Evolutionary conservation across 345 rosid species (phyloP).

Genomic region (Passiflora organensis): DNA sequence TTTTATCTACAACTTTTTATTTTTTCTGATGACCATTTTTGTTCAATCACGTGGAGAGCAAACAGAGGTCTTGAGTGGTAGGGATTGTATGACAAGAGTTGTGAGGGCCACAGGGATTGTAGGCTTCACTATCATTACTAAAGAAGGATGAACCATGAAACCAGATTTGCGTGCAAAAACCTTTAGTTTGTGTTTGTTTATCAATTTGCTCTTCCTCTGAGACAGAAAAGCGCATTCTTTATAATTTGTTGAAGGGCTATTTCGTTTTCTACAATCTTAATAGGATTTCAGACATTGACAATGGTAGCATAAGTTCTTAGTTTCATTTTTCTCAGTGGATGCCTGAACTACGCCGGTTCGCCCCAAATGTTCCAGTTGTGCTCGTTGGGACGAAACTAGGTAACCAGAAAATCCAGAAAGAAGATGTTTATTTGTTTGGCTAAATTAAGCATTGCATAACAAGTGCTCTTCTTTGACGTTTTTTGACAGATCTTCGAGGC

Average conservation of each 20-base stretch:
- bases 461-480: background rate
- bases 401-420: constrained; percentile 14
- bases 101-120: no score
- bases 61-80: no score
- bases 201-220: constrained; percentile 8
- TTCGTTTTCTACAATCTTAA: no score
- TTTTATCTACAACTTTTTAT: constrained; percentile 13
- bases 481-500: constrained; percentile 70
- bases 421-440: background rate
- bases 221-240: background rate
- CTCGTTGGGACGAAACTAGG: constrained; percentile 98
- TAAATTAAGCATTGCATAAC: background rate
- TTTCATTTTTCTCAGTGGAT: constrained; percentile 63
- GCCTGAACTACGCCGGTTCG: constrained; percentile 96
- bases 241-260: background rate
- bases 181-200: no score
- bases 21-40: constrained; percentile 4
- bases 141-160: no score
- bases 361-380: constrained; percentile 90
- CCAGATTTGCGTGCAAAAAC: no score
- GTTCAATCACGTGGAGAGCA: constrained; percentile 11
- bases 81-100: no score
- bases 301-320: constrained; percentile 10
- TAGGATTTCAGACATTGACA: background rate
- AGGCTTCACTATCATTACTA: no score